phyloP scores from a whole-genome alignment of 306 rosid genomes.

The Malus sieversii region DNA sequence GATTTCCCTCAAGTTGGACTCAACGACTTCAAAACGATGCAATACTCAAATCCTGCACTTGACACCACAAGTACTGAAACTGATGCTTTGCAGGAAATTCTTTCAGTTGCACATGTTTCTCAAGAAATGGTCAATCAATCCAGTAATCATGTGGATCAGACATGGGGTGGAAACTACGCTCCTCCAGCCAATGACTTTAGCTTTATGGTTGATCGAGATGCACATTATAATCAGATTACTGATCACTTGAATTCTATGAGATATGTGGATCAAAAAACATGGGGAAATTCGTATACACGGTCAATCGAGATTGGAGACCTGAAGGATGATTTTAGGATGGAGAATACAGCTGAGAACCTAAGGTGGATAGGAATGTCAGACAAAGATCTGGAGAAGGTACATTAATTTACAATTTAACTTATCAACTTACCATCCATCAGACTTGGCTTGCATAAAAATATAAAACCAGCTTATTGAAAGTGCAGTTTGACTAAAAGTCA shows the following conservation, averaged over 20 bases:
- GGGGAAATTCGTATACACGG: conserved; percentile 50
- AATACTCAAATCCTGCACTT: conserved; percentile 15
- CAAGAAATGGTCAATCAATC: conserved; percentile 55
- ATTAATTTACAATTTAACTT: background rate
- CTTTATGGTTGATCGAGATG: conserved; percentile 46
- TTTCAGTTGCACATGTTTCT: conserved; percentile 74
- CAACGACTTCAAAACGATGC: conserved; percentile 42
- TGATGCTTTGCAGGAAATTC: conserved; percentile 78
- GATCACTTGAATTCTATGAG: conserved; percentile 33
- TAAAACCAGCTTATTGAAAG: background rate
- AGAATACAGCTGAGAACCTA: conserved; percentile 54
- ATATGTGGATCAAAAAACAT: conserved; percentile 26
- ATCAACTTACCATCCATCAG: background rate
- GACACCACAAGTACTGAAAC: conserved; percentile 30
- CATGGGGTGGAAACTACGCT: conserved; percentile 40
- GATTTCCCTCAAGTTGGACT: conserved; percentile 53
- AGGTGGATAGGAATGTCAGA: conserved; percentile 87
- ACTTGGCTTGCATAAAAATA: background rate
- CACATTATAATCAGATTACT: conserved; percentile 20
- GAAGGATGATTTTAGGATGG: conserved; percentile 46
- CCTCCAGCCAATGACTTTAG: conserved; percentile 43
- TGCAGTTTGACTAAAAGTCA: background rate
- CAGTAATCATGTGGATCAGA: conserved; percentile 19
- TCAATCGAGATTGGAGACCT: conserved; percentile 43
- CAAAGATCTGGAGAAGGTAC: conserved; percentile 60